Evolutionary conservation across 2,329 filamentous ascomycete genomes (phyloP), one percentile per base, ranked within the genome.

Genomic region (Fusarium sp.): DNA sequence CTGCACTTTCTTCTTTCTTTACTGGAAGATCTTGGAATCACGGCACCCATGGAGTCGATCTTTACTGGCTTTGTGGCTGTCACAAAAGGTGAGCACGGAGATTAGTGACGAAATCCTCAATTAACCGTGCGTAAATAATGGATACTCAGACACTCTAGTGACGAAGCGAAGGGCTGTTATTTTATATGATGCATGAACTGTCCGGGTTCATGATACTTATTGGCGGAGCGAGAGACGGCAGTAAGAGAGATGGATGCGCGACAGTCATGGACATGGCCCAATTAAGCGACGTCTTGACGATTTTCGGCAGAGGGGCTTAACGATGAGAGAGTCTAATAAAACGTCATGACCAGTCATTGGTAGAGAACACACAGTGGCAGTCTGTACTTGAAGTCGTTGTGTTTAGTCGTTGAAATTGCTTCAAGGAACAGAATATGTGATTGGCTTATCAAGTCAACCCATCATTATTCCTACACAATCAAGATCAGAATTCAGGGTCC

Each of bases 71-170:
- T 67, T 47, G 50, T 68, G 38, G 43, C 27, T 49, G 50, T 29
- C 11, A 50, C 29, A 43, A 56, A 42, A 25, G 29, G 43, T 40
- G 38, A 65, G 59, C 63, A 71, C 58, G 53, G 68, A 71, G 68
- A 71, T 70, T 64, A 68, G 63, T 70, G 67, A 68, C 38, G 22
- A 50, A 38, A 59, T 44, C 24, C 22, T 54, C 45, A 61, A 51
- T 68, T 68, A 52, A 38, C 59, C 55, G 42, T 59, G 51, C 38
- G 52, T 54, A 63, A 54, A 45, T 25, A 40, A 51, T 53, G 29
- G 50, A 38, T 64, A 50, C 40, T n/a, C 40, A 59, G 34, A 27
- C 11, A 24, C n/a, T 38, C 30, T 24, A 43, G 47, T 60, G 44
- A 52, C 32, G 40, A 56, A 29, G 45, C 45, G 32, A 56, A 29